phyloP scores from a whole-genome alignment of 805 yeast genomes.

The Yarrowia divulgata region DNA sequence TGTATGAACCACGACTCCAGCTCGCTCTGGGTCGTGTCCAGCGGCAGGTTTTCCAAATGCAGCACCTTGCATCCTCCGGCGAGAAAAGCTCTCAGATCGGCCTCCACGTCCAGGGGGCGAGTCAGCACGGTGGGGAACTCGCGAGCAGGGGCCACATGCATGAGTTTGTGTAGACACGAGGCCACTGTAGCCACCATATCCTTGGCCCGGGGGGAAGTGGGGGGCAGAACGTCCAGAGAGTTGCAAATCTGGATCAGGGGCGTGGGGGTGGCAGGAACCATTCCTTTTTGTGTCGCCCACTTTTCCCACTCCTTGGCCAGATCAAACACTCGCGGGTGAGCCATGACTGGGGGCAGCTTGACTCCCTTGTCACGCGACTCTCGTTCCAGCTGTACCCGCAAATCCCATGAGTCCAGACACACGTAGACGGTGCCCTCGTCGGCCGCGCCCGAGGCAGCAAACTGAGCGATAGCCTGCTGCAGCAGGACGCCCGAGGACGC shows the following conservation, averaged over 20 bases:
- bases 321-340: conserved; percentile 79
- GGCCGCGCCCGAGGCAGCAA: conserved; percentile 50
- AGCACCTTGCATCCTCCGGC: conserved; percentile 79
- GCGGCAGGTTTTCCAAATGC: conserved; percentile 79
- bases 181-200: conserved; percentile 53
- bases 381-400: conserved; percentile 77
- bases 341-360: conserved; percentile 74
- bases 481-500: conserved; percentile 65
- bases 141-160: conserved; percentile 58
- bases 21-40: conserved; percentile 88
- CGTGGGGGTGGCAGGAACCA: conserved; percentile 42
- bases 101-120: conserved; percentile 76
- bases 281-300: conserved; percentile 58
- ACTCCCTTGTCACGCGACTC: conserved; percentile 82
- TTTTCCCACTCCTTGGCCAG: conserved; percentile 73
- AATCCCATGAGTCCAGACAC: conserved; percentile 70
- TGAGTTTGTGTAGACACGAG: conserved; percentile 50
- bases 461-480: conserved; percentile 69
- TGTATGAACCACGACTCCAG: conserved; percentile 91
- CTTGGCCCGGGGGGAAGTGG: conserved; percentile 54
- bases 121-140: conserved; percentile 65
- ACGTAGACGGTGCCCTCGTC: conserved; percentile 54
- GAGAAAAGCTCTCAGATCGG: conserved; percentile 72
- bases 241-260: conserved; percentile 56
- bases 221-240: conserved; percentile 49